Percentiles rank a stretch among this genome's conserved stretches.
phyloP scores from a whole-genome alignment of 2,329 filamentous ascomycete genomes.

The Fusarium sp. region DNA sequence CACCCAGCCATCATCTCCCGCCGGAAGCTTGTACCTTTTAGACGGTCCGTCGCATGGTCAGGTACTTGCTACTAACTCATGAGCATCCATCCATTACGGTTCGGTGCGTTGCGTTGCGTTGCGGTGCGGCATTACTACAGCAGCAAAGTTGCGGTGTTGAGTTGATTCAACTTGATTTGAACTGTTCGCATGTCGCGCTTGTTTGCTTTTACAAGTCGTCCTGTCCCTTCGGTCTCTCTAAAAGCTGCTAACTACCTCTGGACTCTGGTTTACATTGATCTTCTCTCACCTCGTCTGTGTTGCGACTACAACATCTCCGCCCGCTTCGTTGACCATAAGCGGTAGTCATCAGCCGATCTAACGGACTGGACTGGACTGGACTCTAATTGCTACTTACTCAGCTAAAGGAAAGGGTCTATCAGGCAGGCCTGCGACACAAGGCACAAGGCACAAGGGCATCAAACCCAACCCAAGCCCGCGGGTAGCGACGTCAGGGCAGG shows the following conservation, averaged over 20 bases:
- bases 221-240: neutral
- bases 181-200: slow-evolving; percentile 48
- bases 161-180: slow-evolving; percentile 36
- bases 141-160: slow-evolving; percentile 46
- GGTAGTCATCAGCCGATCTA: slow-evolving; percentile 35
- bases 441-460: slow-evolving; percentile 14
- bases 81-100: slow-evolving; percentile 24
- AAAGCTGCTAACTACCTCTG: neutral
- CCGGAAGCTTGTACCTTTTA: slow-evolving; percentile 31
- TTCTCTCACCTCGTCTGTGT: slow-evolving; percentile 18
- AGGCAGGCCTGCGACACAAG: slow-evolving; percentile 5
- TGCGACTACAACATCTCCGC: slow-evolving; percentile 24
- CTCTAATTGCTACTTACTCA: slow-evolving; percentile 26
- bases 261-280: slow-evolving; percentile 8
- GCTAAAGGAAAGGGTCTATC: slow-evolving; percentile 10
- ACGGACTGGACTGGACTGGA: slow-evolving; percentile 5
- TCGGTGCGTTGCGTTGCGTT: neutral
- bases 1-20: slow-evolving; percentile 33
- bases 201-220: slow-evolving; percentile 20
- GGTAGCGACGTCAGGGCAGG: slow-evolving; percentile 23
- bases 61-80: slow-evolving; percentile 21
- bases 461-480: slow-evolving; percentile 28
- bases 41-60: slow-evolving; percentile 31
- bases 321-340: slow-evolving; percentile 35
- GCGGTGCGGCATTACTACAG: neutral